Conservation (phyloP, 2,329 filamentous ascomycete species). For the Simplicillium aogashimaense region DNA sequence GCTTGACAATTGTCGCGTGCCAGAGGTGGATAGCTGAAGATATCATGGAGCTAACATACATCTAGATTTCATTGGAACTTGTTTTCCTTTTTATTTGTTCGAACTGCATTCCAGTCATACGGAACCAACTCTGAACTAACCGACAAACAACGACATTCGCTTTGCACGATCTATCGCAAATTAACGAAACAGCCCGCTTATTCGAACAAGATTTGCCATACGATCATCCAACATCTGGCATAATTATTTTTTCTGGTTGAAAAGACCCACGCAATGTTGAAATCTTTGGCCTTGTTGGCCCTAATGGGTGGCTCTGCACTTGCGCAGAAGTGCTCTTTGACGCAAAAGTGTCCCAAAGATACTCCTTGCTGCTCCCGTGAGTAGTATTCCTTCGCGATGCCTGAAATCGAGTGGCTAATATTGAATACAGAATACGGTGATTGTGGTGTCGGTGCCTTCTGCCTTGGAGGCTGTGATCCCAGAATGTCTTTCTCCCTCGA, state of each 20-base stretch:
- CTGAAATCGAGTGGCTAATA: neutral
- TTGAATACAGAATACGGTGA: slow-evolving; percentile 66
- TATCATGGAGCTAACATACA: too few relatives aligned
- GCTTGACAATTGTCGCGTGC: too few relatives aligned
- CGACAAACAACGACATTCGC: too few relatives aligned
- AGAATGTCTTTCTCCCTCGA: slow-evolving; percentile 73
- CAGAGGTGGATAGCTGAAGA: too few relatives aligned
- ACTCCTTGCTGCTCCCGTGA: slow-evolving; percentile 74
- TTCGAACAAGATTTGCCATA: too few relatives aligned
- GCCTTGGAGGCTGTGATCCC: slow-evolving; percentile 89
- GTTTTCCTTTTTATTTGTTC: too few relatives aligned
- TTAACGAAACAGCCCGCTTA: too few relatives aligned
- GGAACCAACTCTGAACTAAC: too few relatives aligned
- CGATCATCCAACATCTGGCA: too few relatives aligned
- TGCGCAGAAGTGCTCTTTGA: slow-evolving; percentile 32
- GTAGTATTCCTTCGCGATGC: slow-evolving; percentile 20
- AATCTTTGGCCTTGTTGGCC: slow-evolving; percentile 18
- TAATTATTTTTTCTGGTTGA: neutral
- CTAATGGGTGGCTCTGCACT: slow-evolving; percentile 20
- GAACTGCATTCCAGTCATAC: too few relatives aligned
- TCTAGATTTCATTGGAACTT: too few relatives aligned
- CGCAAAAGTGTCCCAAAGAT: slow-evolving; percentile 57
- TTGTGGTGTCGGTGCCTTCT: slow-evolving; percentile 91
- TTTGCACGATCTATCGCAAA: too few relatives aligned
- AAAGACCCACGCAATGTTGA: slow-evolving; percentile 17